Evolutionary conservation across 1,284 basidiomycete species (phyloP), one percentile per base, ranked within the genome.

Genomic region (Moesziomyces parantarcticus): DNA sequence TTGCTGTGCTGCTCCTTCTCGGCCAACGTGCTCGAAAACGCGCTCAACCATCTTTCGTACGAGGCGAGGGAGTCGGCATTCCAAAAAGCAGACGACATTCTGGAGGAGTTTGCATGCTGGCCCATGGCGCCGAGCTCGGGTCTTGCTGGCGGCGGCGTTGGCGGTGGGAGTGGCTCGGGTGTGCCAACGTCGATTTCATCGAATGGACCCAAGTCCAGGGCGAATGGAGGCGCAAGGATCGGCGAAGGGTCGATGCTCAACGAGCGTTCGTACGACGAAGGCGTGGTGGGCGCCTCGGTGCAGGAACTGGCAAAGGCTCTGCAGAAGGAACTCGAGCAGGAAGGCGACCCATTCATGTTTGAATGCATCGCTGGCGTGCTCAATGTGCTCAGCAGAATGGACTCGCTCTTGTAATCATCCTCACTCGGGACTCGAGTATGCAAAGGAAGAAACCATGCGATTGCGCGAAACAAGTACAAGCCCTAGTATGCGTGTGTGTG

Each of bases 21-120:
- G 3, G 82, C 78, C 23, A 78, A 83, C 34, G 82, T 83, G 14
- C 64, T 83, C 11, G 81, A 83, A 41, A 83, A 83, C 39, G 78
- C 78, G 5, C 65, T 83, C 18, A 71, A 74, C 25, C 81, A 83
- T 40, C 73, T 83, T 23, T 71, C 75, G 36, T 81, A 80, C 47
- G 77, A 80, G 26, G 66, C 64, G 11, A 49, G 77, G 20, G 82
- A 82, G 56, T 53, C 71, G 14, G 80, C 79, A 3, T 77, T 79
- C 36, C 73, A 78, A 44, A 81, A 80, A 45, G 78, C 72, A 18
- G 77, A 77, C 45, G 73, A 82, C 14, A 58, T 83, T 11, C 32
- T 83, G 22, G 64, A 68, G 25, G 77, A 78, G 41, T 83, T 83
- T 62, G 70, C 67, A 11, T 74, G 71, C 39, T 83, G 82, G 82